A percentile compares a stretch with the other conserved stretches of the same genome.
Conservation (phyloP, 805 yeast species). For the Teunomyces barrocoloradensis region DNA sequence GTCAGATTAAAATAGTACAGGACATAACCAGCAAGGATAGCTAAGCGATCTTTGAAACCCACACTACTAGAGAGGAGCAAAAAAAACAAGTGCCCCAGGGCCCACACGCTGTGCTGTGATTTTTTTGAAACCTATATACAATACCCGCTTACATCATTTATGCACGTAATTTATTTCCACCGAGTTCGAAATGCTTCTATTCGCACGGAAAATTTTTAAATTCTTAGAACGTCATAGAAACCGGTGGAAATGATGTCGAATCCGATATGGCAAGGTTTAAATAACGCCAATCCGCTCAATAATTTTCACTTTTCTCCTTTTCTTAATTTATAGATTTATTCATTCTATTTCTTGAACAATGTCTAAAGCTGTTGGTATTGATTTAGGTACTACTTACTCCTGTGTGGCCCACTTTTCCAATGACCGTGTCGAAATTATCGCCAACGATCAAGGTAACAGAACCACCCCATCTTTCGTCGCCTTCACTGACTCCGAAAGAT, state of each 20-base stretch:
- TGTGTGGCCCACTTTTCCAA: constrained; percentile 34
- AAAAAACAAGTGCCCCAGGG: too few relatives aligned
- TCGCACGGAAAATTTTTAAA: constrained; percentile 4
- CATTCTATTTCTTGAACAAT: constrained; percentile 10
- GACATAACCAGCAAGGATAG: constrained; percentile 36
- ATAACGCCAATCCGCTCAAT: not conserved
- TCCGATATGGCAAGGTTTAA: constrained; percentile 3
- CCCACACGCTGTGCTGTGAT: too few relatives aligned
- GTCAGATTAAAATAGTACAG: constrained; percentile 29
- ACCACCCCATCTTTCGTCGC: constrained; percentile 33
- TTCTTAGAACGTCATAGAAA: constrained; percentile 12
- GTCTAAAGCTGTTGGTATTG: constrained; percentile 33
- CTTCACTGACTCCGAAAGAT: constrained; percentile 32
- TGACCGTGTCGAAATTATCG: constrained; percentile 32
- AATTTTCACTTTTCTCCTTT: constrained; percentile 3
- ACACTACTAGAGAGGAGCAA: too few relatives aligned
- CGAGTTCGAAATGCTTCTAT: constrained; percentile 5
- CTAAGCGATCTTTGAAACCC: too few relatives aligned
- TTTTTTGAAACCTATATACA: not conserved
- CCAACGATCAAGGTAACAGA: constrained; percentile 35
- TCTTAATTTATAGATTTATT: constrained; percentile 3
- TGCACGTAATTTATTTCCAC: constrained; percentile 4
- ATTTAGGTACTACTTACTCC: constrained; percentile 34
- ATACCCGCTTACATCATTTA: not conserved
- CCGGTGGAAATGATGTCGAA: constrained; percentile 7